phyloP scores from a whole-genome alignment of 441 rosid genomes.

The Kokia cookei region DNA sequence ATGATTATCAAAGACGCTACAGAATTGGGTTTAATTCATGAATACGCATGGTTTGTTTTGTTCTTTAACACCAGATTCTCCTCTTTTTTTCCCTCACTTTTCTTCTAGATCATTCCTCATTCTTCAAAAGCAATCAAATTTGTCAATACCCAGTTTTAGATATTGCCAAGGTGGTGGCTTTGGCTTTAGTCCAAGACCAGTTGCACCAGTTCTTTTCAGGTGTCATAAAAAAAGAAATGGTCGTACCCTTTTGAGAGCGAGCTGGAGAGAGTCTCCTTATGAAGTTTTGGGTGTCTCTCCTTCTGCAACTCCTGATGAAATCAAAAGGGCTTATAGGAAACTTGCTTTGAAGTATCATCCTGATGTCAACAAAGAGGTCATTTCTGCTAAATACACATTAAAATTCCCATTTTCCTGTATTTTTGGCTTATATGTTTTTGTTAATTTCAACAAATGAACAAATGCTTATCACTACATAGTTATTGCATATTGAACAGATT shows the following conservation, averaged over 20 bases:
- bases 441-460: not conserved
- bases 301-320: conserved; percentile 69
- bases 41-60: conserved; percentile 37
- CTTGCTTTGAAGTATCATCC: conserved; percentile 95
- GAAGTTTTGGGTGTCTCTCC: conserved; percentile 81
- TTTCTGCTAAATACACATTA: not conserved
- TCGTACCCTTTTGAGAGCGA: conserved; percentile 38
- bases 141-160: conserved; percentile 30
- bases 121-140: conserved; percentile 21
- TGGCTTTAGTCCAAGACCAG: conserved; percentile 14
- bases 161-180: conserved; percentile 17
- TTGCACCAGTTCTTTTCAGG: conserved; percentile 16
- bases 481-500: too few relatives aligned
- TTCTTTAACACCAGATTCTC: conserved; percentile 14
- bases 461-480: too few relatives aligned
- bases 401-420: not conserved
- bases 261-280: conserved; percentile 71
- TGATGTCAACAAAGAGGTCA: conserved; percentile 91
- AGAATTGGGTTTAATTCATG: conserved; percentile 12
- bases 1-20: not conserved
- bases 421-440: not conserved
- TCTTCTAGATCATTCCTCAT: conserved; percentile 34
- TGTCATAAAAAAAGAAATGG: conserved; percentile 23
- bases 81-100: conserved; percentile 20
- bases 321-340: conserved; percentile 93